Percentiles rank a stretch among this genome's conserved stretches.
Conservation (phyloP, 129 eudicot species). For the Oenanthe sinensis region DNA sequence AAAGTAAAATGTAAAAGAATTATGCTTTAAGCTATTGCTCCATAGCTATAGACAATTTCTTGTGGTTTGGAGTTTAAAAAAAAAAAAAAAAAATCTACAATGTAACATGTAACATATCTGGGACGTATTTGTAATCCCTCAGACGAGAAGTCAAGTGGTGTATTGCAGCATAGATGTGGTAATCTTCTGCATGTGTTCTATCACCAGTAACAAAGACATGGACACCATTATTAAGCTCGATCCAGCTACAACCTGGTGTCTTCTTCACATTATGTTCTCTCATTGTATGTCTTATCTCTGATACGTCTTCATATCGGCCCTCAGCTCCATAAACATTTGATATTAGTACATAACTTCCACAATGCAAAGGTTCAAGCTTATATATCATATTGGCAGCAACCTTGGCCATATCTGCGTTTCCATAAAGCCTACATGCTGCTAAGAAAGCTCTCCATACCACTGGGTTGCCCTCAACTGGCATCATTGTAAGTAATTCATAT, state of each 20-base stretch:
- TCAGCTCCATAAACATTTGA: constrained; percentile 69
- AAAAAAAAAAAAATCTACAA: not conserved
- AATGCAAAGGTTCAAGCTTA: constrained; percentile 72
- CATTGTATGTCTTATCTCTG: constrained; percentile 58
- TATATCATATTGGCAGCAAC: constrained; percentile 47
- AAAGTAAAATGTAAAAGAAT: not conserved
- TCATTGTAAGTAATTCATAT: constrained; percentile 38
- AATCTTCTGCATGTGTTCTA: constrained; percentile 36
- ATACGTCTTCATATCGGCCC: constrained; percentile 59
- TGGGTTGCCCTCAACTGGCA: constrained; percentile 53
- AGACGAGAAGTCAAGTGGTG: constrained; percentile 34
- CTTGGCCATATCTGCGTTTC: constrained; percentile 55
- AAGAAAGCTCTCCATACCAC: constrained; percentile 76
- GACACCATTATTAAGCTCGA: constrained; percentile 48
- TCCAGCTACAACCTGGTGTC: constrained; percentile 84
- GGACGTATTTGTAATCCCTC: constrained; percentile 27
- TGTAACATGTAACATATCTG: constrained; percentile 12
- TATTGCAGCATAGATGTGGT: constrained; percentile 36
- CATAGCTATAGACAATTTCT: not conserved
- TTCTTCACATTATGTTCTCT: constrained; percentile 59
- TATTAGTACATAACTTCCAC: constrained; percentile 83
- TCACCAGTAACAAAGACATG: constrained; percentile 53
- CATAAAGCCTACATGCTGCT: constrained; percentile 67
- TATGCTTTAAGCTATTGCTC: not conserved
- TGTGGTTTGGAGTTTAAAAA: not conserved